A percentile compares a stretch with the other conserved stretches of the same genome.
Conservation (phyloP, 352 stramenopile genomes). For the Phytophthora pistaciae region DNA sequence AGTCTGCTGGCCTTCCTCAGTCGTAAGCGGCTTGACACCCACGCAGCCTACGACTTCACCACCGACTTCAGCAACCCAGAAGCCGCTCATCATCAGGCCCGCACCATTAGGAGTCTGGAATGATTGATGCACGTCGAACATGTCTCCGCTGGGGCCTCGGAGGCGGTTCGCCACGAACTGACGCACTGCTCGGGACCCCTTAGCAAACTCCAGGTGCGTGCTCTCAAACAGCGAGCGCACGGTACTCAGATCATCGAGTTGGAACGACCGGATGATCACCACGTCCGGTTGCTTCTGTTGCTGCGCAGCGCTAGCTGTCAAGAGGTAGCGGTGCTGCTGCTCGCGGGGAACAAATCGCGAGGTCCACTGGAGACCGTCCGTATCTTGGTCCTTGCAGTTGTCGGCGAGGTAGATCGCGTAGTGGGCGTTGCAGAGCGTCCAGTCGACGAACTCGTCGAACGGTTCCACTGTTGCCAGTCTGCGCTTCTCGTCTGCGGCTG, state of each 20-base stretch:
- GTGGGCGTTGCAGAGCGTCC: conserved; percentile 70
- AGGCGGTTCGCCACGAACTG: conserved; percentile 77
- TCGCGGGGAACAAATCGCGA: conserved; percentile 17
- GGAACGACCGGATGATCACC: conserved; percentile 63
- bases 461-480: conserved; percentile 60
- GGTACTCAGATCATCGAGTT: conserved; percentile 42
- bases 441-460: conserved; percentile 81
- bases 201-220: conserved; percentile 62
- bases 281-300: conserved; percentile 6
- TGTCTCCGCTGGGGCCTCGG: conserved; percentile 49
- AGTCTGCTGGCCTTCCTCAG: conserved; percentile 1
- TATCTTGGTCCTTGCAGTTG: conserved; percentile 27
- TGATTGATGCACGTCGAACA: conserved; percentile 54
- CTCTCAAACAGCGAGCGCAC: conserved; percentile 72
- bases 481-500: conserved; percentile 47
- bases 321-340: conserved; percentile 28
- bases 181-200: conserved; percentile 63
- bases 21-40: conserved; percentile 52
- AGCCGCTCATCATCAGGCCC: conserved; percentile 36
- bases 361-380: conserved; percentile 37
- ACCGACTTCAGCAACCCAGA: conserved; percentile 66
- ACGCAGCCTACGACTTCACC: conserved; percentile 63
- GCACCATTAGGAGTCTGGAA: conserved; percentile 40
- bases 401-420: conserved; percentile 71
- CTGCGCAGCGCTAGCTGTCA: conserved; percentile 22